Evolutionary conservation across 1,284 basidiomycete species (phyloP).

Genomic region (Cryptococcus deneoformans): DNA sequence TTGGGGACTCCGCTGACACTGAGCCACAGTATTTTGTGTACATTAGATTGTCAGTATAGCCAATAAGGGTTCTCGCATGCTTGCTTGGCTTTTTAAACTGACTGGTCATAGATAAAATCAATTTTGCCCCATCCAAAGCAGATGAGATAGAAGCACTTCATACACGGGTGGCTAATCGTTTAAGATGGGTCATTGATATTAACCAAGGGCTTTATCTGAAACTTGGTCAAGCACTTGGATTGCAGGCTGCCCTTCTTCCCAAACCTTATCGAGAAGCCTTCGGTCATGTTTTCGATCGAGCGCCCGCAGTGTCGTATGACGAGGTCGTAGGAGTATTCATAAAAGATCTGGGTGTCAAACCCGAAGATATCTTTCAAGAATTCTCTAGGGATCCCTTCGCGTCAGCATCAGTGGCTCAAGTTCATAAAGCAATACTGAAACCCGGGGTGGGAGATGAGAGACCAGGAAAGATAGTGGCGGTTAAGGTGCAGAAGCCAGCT

Average conservation of each 20-base stretch:
- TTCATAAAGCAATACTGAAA: conserved; percentile 69
- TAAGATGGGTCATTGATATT: conserved; percentile 68
- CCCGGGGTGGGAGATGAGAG: conserved; percentile 39
- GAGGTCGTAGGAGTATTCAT: conserved; percentile 61
- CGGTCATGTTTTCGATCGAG: conserved; percentile 75
- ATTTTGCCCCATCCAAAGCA: conserved; percentile 64
- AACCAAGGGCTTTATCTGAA: conserved; percentile 90
- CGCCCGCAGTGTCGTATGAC: conserved; percentile 73
- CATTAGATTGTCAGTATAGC: conserved; percentile 40
- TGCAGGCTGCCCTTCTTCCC: conserved; percentile 78
- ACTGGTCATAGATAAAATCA: conserved; percentile 61
- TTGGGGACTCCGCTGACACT: background rate
- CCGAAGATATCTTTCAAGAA: conserved; percentile 68
- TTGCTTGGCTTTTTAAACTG: background rate
- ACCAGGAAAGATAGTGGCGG: conserved; percentile 61
- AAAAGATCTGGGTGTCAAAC: conserved; percentile 64
- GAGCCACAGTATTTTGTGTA: conserved; percentile 36
- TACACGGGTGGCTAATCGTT: conserved; percentile 71
- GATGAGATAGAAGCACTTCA: conserved; percentile 74
- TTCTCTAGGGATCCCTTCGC: conserved; percentile 74
- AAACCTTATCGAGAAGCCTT: conserved; percentile 78
- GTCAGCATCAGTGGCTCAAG: conserved; percentile 85
- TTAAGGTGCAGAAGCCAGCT: conserved; percentile 88
- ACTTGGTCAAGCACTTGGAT: conserved; percentile 63
- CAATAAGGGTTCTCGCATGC: background rate